Base-by-base conservation (phyloP, 805 yeast genomes). In the Tetrapisispora fleetii region DNA sequence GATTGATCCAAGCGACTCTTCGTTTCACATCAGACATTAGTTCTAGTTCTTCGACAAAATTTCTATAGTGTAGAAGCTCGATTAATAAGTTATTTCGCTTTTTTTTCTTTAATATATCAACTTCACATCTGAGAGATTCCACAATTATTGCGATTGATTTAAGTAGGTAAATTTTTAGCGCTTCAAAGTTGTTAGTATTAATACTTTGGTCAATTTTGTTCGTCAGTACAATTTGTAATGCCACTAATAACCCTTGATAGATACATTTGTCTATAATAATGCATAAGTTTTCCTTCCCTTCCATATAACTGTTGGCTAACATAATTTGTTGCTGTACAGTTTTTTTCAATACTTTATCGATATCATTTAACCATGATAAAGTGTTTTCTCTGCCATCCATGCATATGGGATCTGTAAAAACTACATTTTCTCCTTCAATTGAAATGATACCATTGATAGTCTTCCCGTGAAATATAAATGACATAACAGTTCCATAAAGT, bases 401-500 rank as follows among this genome's bases (percentile, higher is more conserved):
- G n/a, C 14, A 6, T 13, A 32, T 32, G 8, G 35, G 73, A 2
- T 60, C 56, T 0, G 37, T 37, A 2, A 86, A 66, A 0, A 13
- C 6, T 2, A 88, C 62, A 0, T 30, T 40, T 58, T 90, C 98
- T 0, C 80, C 84, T 53, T 85, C 84, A 0, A 71, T 67, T n/a
- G 96, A 84, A 1, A 54, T 43, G 0, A 88, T 68, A 1, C 79
- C 79, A 0, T 55, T 49, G 4, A 84, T 73, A 0, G 54, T 54
- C 4, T 64, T 67, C 1, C 54, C 55, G 18, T 74, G 73, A 37
- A 58, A 63, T 0, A 63, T 55, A 2, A 86, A 54, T 2, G 68
- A 58, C 0, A 73, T 54, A 2, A 88, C 68, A 1, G 91, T 95
- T 4, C 79, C 63, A 60, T 85, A 89, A 81, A 89, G 76, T 57